Evolutionary conservation across 2,329 filamentous ascomycete species (phyloP), one percentile per base, ranked within the genome.

Genomic region (Cordyceps fumosorosea): DNA sequence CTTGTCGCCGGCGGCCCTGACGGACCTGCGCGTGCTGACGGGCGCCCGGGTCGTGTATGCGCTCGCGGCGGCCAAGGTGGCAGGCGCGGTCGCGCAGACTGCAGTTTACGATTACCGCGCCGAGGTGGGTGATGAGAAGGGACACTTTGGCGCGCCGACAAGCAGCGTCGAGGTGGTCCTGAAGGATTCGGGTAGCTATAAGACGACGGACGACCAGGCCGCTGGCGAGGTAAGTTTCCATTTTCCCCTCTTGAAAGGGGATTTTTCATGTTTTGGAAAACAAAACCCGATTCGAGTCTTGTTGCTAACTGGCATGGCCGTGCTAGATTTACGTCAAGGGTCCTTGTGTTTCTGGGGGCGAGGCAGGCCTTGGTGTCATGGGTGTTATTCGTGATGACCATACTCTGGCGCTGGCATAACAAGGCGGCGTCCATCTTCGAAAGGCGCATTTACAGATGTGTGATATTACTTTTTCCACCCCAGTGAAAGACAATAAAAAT

Each of bases 1-100:
- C 1, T 77, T 98, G 14, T 89, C 84, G 47, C 86, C 89, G 3
- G 75, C 82, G 24, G 84, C 87, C 56, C 80, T 98, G 47, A 91
- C 89, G 0, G 91, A 97, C 70, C 76, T 98, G 62, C 86, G 93
- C 52, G 83, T 96, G 58, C 90, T 92, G 73, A 90, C 89, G 2
- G 85, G 89, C 32, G 88, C 91, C 1, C 85, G 91, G 57, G 81
- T 97, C 62, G 81, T 96, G 56, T 96, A 98, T 73, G 93, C 92
- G 3, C 80, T 99, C 60, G 89, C 91, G 20, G 87, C 89, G 0
- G 80, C 91, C 26, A 84, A 85, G 64, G 90, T 98, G n/a, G 93
- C 93, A 2, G 95, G 95, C 44, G 89, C 93, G 0, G 84, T 96
- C n/a, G 80, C 89, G 1, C 93, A 98, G 76, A 96, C 90, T 8